Base-by-base conservation (phyloP, 306 rosid genomes). In the Cicer judaicum region DNA sequence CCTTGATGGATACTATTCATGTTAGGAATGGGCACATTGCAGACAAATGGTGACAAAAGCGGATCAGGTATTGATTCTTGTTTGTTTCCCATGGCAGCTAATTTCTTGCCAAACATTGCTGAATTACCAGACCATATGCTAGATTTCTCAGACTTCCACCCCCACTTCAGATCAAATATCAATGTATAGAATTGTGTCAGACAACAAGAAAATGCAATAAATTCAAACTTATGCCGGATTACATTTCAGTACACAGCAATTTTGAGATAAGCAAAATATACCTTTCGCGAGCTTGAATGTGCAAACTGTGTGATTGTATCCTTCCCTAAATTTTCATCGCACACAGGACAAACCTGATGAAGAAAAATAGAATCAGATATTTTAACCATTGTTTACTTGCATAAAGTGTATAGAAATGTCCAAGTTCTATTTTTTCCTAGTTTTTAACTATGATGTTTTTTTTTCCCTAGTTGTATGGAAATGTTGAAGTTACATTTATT, bases 331-430 rank as follows among this genome's bases (percentile, higher is more conserved):
- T 80, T 85, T 53, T 84, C 92, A 40, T 97, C 99, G 57, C 99
- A 95, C 24, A 92, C 68, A 44, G 99, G 99, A 80, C 99, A 95
- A 84, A 95, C 92, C 99, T 95, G 85, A 76, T 52, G 69, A 42
- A 81, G 42, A 61, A 71, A 79, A 48, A 75, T 50, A 24, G 40
- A 47, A 84, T 74, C 68, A 68, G 59, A 78, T 47, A 65, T 77
- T 76, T 64, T 76, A 80, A 49, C 13, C 44, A 72, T 62, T 60
- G 72, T 64, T 34, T 29, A 65, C 39, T 72, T 38, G 57, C 57
- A 1, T 21, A 1, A 36, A 54, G 49, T 55, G 15, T 46, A 63
- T 52, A 18, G 10, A 48, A 49, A 29, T 29, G 34, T 29, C 34
- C 34, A 29, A 29, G 34, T 29, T 29, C 5, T 29, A 29, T 29